These are phyloP conservation scores for Boletellus emodensis DNA, from an alignment of 768 basidiomycete species.

Conservation along the genomic window DNA sequence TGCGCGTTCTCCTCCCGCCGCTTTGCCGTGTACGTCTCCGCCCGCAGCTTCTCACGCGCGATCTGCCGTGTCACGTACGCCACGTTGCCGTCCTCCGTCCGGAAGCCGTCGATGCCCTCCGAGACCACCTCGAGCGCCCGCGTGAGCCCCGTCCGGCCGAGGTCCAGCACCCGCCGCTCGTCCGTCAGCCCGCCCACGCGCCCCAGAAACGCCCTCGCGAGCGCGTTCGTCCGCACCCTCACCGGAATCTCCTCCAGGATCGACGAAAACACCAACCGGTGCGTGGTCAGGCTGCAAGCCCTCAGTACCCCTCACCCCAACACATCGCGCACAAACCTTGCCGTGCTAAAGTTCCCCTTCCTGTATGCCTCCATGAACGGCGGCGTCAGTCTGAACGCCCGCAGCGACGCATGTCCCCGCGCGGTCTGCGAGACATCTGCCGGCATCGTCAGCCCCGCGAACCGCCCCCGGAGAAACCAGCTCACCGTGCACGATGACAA, in stretches of 20 bases:
- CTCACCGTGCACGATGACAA: conserved; percentile 81
- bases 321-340: conserved; percentile 50
- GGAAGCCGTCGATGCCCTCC: conserved; percentile 80
- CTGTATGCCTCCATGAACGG: conserved; percentile 81
- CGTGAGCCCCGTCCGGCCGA: conserved; percentile 65
- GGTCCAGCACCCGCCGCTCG: conserved; percentile 46
- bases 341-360: conserved; percentile 76
- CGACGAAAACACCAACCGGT: conserved; percentile 79
- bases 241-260: conserved; percentile 85
- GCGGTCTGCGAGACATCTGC: conserved; percentile 75
- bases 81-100: conserved; percentile 89
- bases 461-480: conserved; percentile 9
- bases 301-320: conserved; percentile 5
- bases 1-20: conserved; percentile 84
- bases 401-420: conserved; percentile 83
- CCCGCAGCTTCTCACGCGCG: conserved; percentile 74
- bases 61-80: conserved; percentile 87
- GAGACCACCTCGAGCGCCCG: conserved; percentile 80
- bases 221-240: conserved; percentile 75
- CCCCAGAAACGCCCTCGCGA: conserved; percentile 75
- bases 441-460: conserved; percentile 8
- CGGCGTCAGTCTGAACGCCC: conserved; percentile 80
- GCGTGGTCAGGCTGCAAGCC: conserved; percentile 62
- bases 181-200: conserved; percentile 46
- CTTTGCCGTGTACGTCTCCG: conserved; percentile 77